Evolutionary conservation across 495 filamentous ascomycete species (phyloP).

Genomic region (Hypoxylon rickii): DNA sequence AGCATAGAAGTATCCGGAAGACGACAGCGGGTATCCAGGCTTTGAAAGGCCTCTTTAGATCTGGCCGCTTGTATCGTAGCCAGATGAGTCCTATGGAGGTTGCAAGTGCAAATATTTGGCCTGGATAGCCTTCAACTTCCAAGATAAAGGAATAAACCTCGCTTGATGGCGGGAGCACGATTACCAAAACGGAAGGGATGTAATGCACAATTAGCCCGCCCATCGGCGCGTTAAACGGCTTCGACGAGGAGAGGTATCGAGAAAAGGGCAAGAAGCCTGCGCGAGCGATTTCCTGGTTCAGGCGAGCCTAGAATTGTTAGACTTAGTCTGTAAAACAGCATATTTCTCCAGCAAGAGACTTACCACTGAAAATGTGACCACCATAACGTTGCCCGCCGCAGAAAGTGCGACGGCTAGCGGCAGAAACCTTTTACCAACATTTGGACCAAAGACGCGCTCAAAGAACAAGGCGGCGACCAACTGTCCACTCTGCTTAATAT

Average conservation of each 20-base stretch:
- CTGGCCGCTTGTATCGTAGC: slow-evolving; percentile 63
- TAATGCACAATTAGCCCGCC: slow-evolving; percentile 71
- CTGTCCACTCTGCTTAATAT: slow-evolving; percentile 69
- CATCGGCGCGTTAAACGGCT: slow-evolving; percentile 69
- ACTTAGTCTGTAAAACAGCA: not conserved
- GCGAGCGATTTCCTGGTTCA: slow-evolving; percentile 56
- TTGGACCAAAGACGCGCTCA: slow-evolving; percentile 64
- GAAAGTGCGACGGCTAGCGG: slow-evolving; percentile 69
- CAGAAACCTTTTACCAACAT: slow-evolving; percentile 60
- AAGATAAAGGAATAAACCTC: slow-evolving; percentile 76
- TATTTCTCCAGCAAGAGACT: slow-evolving; percentile 9
- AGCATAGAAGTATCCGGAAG: slow-evolving; percentile 49
- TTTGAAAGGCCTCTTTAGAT: slow-evolving; percentile 69
- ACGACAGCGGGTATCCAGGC: slow-evolving; percentile 64
- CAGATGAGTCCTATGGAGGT: slow-evolving; percentile 63
- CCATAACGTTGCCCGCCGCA: slow-evolving; percentile 76
- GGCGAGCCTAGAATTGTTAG: slow-evolving; percentile 55
- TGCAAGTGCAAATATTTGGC: slow-evolving; percentile 63
- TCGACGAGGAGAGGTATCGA: slow-evolving; percentile 62
- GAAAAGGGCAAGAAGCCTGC: slow-evolving; percentile 70
- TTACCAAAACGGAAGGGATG: slow-evolving; percentile 68
- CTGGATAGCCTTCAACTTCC: slow-evolving; percentile 73
- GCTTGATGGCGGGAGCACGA: slow-evolving; percentile 64
- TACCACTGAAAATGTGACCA: slow-evolving; percentile 70
- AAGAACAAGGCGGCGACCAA: slow-evolving; percentile 72